phyloP scores from a whole-genome alignment of 306 rosid species.

The Dicorynia guianensis region DNA sequence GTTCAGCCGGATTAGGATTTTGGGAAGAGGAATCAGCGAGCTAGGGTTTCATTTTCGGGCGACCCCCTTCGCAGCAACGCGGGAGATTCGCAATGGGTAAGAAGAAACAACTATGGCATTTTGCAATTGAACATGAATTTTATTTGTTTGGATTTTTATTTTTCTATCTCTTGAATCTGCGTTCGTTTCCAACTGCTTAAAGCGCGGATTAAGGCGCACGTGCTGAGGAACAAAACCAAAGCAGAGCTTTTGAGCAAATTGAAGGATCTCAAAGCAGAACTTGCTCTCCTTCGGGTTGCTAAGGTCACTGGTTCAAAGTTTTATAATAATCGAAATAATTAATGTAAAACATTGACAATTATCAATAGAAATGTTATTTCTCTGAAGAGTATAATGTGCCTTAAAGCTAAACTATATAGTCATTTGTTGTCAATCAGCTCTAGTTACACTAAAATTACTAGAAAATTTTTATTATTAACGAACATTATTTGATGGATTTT shows the following conservation, averaged over 20 bases:
- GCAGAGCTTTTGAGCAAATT: conserved; percentile 43
- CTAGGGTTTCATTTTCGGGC: neutral
- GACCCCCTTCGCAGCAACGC: too few species aligned
- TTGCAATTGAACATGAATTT: neutral
- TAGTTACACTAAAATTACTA: too few species aligned
- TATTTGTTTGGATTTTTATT: neutral
- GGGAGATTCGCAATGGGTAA: conserved; percentile 46
- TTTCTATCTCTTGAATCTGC: neutral
- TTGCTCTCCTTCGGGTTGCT: conserved; percentile 46
- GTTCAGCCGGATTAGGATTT: conserved; percentile 6
- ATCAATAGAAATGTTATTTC: too few species aligned
- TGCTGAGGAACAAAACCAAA: conserved; percentile 40
- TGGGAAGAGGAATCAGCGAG: neutral
- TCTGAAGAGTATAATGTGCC: too few species aligned
- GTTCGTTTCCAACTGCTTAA: neutral
- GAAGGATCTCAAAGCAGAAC: conserved; percentile 47
- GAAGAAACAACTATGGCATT: neutral
- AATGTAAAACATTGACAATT: too few species aligned
- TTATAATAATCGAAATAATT: too few species aligned
- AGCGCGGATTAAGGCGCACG: conserved; percentile 39
- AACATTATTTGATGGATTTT: too few species aligned
- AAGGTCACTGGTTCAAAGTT: conserved; percentile 48
- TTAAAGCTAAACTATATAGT: too few species aligned
- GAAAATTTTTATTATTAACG: too few species aligned
- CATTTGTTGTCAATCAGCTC: too few species aligned